phyloP scores from a whole-genome alignment of 345 rosid species.

The Aurinia saxatilis region DNA sequence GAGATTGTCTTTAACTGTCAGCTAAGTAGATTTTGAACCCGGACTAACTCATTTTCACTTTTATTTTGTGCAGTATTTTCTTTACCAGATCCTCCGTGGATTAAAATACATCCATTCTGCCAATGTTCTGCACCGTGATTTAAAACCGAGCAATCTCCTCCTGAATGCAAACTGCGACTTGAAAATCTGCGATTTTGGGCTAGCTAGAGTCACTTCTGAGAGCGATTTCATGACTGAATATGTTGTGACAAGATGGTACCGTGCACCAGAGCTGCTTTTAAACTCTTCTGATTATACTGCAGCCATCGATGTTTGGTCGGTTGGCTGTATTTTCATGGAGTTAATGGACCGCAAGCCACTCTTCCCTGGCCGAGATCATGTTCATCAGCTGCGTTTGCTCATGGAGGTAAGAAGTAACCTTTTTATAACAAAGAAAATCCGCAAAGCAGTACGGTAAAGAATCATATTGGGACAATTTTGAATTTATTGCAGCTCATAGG shows the following conservation, averaged over 20 bases:
- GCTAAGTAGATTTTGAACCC: background rate
- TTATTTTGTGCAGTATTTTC: constrained; percentile 63
- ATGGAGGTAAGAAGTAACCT: constrained; percentile 63
- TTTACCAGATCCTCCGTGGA: constrained; percentile 97
- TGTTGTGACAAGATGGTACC: constrained; percentile 98
- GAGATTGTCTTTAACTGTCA: constrained; percentile 1
- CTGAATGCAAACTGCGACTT: constrained; percentile 93
- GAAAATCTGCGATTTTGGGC: constrained; percentile 95
- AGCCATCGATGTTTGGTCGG: constrained; percentile 99
- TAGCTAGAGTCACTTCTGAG: constrained; percentile 93
- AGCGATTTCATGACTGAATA: constrained; percentile 98
- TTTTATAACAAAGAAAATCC: background rate
- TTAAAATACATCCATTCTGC: constrained; percentile 97
- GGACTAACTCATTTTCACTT: background rate
- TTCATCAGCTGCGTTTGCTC: constrained; percentile 86
- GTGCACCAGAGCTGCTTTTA: constrained; percentile 91
- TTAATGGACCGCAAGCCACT: constrained; percentile 93
- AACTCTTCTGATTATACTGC: constrained; percentile 95
- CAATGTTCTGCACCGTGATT: constrained; percentile 93
- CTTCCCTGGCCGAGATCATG: constrained; percentile 95
- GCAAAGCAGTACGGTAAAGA: background rate
- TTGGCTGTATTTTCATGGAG: constrained; percentile 98
- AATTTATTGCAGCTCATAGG: constrained; percentile 73
- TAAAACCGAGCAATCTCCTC: constrained; percentile 97
- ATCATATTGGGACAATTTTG: background rate